Conservation (phyloP, 148 eudicot species). For the Spergularia bocconei region DNA sequence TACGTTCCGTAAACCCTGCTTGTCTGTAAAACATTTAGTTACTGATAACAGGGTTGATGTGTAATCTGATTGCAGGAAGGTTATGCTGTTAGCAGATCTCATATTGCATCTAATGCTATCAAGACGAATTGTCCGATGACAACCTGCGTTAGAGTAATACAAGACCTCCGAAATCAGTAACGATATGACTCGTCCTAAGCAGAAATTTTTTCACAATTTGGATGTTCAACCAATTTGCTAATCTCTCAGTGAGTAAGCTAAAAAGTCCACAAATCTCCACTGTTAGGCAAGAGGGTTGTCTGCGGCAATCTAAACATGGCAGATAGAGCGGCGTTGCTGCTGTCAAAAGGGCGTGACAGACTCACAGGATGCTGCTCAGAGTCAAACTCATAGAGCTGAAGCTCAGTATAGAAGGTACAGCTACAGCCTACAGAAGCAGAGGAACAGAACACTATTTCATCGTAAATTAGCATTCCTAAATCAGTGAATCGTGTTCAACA, state of each 20-base stretch:
- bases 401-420: no score
- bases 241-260: background rate
- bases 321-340: no score
- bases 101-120: slow-evolving; percentile 66
- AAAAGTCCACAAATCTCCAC: background rate
- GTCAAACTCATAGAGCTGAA: no score
- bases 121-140: slow-evolving; percentile 91
- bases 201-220: background rate
- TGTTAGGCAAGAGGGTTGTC: no score
- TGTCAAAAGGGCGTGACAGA: no score
- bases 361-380: no score
- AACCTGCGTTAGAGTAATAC: slow-evolving; percentile 53
- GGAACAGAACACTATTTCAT: no score
- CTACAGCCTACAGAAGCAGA: no score
- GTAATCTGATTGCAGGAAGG: slow-evolving; percentile 61
- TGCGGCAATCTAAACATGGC: no score
- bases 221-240: no score
- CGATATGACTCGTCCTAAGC: background rate
- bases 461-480: no score
- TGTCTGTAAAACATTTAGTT: background rate
- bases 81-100: slow-evolving; percentile 74
- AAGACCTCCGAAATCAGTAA: slow-evolving; percentile 39
- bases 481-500: no score
- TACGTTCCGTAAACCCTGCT: slow-evolving; percentile 17
- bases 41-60: background rate